Evolutionary conservation across 2,329 filamentous ascomycete genomes (phyloP).

Genomic region (Alternaria sp.): DNA sequence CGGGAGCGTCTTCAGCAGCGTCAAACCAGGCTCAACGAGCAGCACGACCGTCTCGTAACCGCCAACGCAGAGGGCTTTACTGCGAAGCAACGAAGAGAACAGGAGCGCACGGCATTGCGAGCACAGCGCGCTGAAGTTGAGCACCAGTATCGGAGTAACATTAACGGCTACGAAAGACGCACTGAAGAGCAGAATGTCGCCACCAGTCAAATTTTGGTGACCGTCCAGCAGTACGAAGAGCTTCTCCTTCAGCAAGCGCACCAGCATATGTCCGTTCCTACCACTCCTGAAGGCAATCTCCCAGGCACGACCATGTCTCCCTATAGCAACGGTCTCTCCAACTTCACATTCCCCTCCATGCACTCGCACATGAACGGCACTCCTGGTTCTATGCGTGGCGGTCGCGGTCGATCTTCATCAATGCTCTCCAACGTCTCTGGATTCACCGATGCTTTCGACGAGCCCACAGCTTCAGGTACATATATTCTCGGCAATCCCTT

Average conservation of each 20-base stretch:
- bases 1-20: constrained; percentile 76
- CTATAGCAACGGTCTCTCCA: constrained; percentile 45
- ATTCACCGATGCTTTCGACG: constrained; percentile 59
- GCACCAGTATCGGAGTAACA: constrained; percentile 50
- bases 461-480: constrained; percentile 38
- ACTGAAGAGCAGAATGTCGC: constrained; percentile 51
- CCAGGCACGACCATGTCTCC: constrained; percentile 60
- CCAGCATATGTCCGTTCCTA: constrained; percentile 52
- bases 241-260: constrained; percentile 52
- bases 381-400: constrained; percentile 47
- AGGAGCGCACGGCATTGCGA: constrained; percentile 51
- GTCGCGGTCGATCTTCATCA: constrained; percentile 60
- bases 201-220: constrained; percentile 47
- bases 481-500: constrained; percentile 49
- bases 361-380: constrained; percentile 43
- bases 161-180: constrained; percentile 50
- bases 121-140: constrained; percentile 48
- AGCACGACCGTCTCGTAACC: constrained; percentile 74
- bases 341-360: constrained; percentile 50
- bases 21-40: constrained; percentile 76
- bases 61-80: constrained; percentile 72
- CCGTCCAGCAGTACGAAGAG: constrained; percentile 51
- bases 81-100: constrained; percentile 63
- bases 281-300: constrained; percentile 68
- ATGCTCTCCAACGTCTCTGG: constrained; percentile 63